Percentiles rank a stretch among this genome's conserved stretches.
Conservation (phyloP, 2,329 filamentous ascomycete species). For the Hypoxylon sp. region DNA sequence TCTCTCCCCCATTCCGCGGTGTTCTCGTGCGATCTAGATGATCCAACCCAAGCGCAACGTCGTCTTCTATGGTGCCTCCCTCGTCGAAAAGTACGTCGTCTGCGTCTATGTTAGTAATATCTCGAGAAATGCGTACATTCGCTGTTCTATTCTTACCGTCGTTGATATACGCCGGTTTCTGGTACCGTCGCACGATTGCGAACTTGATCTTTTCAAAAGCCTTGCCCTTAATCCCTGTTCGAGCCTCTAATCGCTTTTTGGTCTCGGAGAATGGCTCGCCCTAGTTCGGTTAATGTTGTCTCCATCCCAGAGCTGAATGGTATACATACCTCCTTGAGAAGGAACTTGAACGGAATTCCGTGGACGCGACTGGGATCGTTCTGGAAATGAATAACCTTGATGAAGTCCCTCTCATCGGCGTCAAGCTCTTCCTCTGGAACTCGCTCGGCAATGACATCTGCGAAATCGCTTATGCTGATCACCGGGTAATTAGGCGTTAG, state of each 20-base stretch:
- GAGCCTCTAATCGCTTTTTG: constrained; percentile 91
- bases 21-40: constrained; percentile 72
- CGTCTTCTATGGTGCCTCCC: constrained; percentile 63
- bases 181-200: constrained; percentile 78
- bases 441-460: constrained; percentile 82
- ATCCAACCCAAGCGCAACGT: constrained; percentile 74
- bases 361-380: constrained; percentile 87
- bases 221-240: constrained; percentile 96
- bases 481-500: constrained; percentile 78
- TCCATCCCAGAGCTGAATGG: background rate
- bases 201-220: constrained; percentile 99
- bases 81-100: constrained; percentile 69
- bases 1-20: constrained; percentile 71
- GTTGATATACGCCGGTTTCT: constrained; percentile 82
- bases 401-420: constrained; percentile 67
- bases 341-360: constrained; percentile 90
- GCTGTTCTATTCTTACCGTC: constrained; percentile 75
- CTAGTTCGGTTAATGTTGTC: constrained; percentile 57
- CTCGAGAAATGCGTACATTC: background rate
- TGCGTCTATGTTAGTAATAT: constrained; percentile 52
- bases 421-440: constrained; percentile 80
- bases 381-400: constrained; percentile 93
- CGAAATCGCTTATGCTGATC: constrained; percentile 87
- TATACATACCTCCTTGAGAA: constrained; percentile 78
- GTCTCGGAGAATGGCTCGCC: constrained; percentile 90